Conservation (phyloP, 2,329 filamentous ascomycete species). For the Botrytis deweyae region DNA sequence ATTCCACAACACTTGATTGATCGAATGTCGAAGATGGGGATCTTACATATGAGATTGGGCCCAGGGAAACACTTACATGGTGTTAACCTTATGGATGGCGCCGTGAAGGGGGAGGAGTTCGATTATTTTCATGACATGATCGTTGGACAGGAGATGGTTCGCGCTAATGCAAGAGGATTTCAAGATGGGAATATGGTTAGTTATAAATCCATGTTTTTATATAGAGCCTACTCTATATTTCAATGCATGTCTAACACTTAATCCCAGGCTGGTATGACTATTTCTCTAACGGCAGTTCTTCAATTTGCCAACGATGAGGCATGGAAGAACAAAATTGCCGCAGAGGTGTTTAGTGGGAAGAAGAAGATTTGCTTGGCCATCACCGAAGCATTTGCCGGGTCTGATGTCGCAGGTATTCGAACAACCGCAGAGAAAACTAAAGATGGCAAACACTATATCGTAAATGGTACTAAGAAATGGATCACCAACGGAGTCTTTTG, state of each 20-base stretch:
- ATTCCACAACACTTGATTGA: constrained; percentile 73
- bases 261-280: constrained; percentile 54
- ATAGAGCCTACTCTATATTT: not conserved
- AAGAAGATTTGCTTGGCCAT: constrained; percentile 90
- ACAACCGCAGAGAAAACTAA: constrained; percentile 76
- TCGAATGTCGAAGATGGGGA: constrained; percentile 69
- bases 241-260: not conserved
- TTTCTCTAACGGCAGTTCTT: constrained; percentile 74
- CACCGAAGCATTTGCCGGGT: constrained; percentile 84
- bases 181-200: constrained; percentile 85
- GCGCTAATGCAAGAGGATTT: constrained; percentile 74
- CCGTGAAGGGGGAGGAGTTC: constrained; percentile 74
- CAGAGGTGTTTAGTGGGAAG: constrained; percentile 73
- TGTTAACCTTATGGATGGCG: constrained; percentile 65
- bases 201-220: not conserved
- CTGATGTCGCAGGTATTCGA: constrained; percentile 75
- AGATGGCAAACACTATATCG: constrained; percentile 68
- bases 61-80: constrained; percentile 80
- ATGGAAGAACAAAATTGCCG: constrained; percentile 64
- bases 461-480: constrained; percentile 82
- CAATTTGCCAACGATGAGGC: constrained; percentile 71
- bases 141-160: constrained; percentile 68
- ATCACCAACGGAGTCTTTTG: constrained; percentile 78
- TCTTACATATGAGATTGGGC: constrained; percentile 80
- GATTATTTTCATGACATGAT: constrained; percentile 87